Base-by-base conservation (phyloP, 163 green algal species). In the Picocystis sp. region DNA sequence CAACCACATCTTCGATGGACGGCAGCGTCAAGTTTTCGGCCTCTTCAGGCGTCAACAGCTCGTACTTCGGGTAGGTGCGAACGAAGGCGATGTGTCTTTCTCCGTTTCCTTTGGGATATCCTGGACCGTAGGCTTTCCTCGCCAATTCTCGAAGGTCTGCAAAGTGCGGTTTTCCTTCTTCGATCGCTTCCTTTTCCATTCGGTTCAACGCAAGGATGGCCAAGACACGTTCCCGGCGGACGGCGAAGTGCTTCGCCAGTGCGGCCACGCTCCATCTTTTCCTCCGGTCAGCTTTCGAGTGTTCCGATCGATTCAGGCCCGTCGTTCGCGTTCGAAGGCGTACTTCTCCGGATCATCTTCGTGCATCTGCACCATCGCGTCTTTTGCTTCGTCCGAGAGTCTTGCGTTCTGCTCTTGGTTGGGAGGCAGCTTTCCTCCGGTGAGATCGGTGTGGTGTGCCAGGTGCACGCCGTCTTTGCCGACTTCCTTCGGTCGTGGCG, bases 141-240 rank as follows among this genome's bases (percentile, higher is more conserved):
- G 29, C 29, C 29, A 38, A 38, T 38, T 38, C 53, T 22, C 64
- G 64, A 9, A 68, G 49, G 19, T 56, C 58, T 47, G 62, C 55
- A 50, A 55, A 9, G 14, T 69, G 43, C 13, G 34, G 33, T 47
- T 61, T 45, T 45, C 58, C 47, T 5, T 24, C 33, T n/a, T 73
- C 47, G 11, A 68, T 43, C 13, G 19, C 34, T 9, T 52, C 25
- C 50, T 65, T 62, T 55, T 71, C 52, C 29, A 54, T 22, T 11
- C 50, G 15, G 63, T 94, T 89, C 22, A 92, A 70, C 9, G 77
- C 74, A 12, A 94, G 57, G 61, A 93, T 91, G 14, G 84, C 81
- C 55, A 87, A 63, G 38, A 89, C 81, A 3, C 84, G 74, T 70
- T 94, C 82, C 61, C 79, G 62, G 1, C 84, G 70, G 14, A 94